Percentiles rank a stretch among this genome's conserved stretches.
Conservation (phyloP, 441 rosid genomes). For the Bruguiera hainesii region DNA sequence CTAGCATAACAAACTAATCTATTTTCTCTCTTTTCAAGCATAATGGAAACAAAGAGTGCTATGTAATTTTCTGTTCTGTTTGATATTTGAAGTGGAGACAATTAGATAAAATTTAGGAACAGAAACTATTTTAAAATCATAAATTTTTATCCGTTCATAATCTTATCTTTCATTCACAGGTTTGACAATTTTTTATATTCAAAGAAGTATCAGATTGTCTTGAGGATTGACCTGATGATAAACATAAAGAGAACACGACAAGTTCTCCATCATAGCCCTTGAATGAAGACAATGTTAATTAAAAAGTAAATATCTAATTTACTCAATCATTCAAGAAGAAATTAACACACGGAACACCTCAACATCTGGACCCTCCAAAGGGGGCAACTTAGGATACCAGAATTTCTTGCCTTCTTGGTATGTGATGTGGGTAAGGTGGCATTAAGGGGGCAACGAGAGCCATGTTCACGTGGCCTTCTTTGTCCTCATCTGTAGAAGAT, state of each 20-base stretch:
- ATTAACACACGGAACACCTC: slow-evolving; percentile 25
- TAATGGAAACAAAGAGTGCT: no score
- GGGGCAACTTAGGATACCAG: slow-evolving; percentile 23
- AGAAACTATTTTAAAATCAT: no score
- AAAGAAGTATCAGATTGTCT: not conserved
- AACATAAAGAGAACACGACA: not conserved
- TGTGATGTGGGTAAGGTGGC: slow-evolving; percentile 24
- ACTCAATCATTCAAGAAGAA: slow-evolving; percentile 25
- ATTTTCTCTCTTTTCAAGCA: no score
- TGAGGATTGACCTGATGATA: not conserved
- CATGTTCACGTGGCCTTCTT: slow-evolving; percentile 33
- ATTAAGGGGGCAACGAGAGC: slow-evolving; percentile 21
- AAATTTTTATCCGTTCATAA: no score
- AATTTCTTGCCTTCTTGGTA: slow-evolving; percentile 7
- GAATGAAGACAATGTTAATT: slow-evolving; percentile 16
- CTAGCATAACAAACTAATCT: no score
- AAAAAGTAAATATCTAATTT: slow-evolving; percentile 3
- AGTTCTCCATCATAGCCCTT: not conserved
- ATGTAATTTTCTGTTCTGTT: no score
- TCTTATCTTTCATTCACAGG: no score
- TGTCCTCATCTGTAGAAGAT: slow-evolving; percentile 29
- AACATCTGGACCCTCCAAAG: slow-evolving; percentile 17
- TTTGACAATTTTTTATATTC: not conserved
- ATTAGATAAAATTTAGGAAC: no score
- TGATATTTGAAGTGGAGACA: no score